Percentiles rank a stretch among this genome's conserved stretches.
phyloP scores from a whole-genome alignment of 345 rosid genomes.

The Hibiscus syriacus region DNA sequence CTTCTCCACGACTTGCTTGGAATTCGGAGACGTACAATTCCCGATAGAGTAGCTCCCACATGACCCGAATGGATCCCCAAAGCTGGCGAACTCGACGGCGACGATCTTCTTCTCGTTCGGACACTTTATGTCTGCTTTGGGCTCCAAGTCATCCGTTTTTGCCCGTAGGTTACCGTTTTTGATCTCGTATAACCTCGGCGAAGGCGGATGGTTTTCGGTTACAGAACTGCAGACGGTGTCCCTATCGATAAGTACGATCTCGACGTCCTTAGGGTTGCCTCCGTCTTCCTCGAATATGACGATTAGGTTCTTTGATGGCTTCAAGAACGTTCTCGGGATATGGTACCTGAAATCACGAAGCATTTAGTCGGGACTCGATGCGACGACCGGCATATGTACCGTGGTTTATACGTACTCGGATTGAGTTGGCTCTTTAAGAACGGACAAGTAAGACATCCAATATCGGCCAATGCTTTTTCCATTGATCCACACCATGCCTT shows the following conservation, averaged over 20 bases:
- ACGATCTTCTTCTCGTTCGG: conserved; percentile 35
- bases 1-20: conserved; percentile 56
- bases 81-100: conserved; percentile 73
- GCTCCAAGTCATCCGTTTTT: conserved; percentile 26
- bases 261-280: conserved; percentile 39
- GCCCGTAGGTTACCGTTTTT: conserved; percentile 28
- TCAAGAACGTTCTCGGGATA: conserved; percentile 69
- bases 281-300: conserved; percentile 70
- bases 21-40: conserved; percentile 39
- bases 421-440: conserved; percentile 61
- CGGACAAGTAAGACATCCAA: conserved; percentile 70
- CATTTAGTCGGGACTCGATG: no score
- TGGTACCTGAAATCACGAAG: conserved; percentile 43
- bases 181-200: conserved; percentile 42
- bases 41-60: conserved; percentile 54
- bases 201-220: conserved; percentile 49
- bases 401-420: conserved; percentile 28
- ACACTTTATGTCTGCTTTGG: conserved; percentile 49
- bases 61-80: conserved; percentile 58
- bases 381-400: not conserved
- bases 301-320: conserved; percentile 52
- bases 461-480: conserved; percentile 75
- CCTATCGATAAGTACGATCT: conserved; percentile 46
- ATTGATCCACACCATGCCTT: conserved; percentile 84
- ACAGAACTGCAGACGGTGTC: conserved; percentile 68